Conservation (phyloP, 345 rosid genomes). For the Moricandia arvensis region DNA sequence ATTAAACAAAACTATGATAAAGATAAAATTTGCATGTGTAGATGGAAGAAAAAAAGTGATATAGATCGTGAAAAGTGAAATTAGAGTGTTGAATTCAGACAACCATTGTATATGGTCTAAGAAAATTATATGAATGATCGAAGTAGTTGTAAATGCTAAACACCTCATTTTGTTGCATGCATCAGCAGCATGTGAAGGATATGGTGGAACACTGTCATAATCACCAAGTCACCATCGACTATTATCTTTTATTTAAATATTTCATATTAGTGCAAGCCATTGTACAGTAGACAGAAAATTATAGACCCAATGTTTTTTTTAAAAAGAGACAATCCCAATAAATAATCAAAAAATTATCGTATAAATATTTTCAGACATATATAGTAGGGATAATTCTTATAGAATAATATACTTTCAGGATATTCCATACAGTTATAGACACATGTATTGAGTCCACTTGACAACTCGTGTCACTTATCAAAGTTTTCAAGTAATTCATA, state of each 20-base stretch:
- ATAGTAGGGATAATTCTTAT: neutral
- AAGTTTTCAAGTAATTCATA: neutral
- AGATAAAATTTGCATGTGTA: too few species aligned
- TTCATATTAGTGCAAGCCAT: constrained; percentile 33
- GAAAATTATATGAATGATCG: constrained; percentile 12
- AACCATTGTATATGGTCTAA: too few species aligned
- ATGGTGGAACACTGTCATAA: constrained; percentile 17
- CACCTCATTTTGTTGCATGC: constrained; percentile 37
- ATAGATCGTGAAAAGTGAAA: too few species aligned
- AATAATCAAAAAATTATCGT: neutral
- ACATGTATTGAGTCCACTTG: neutral
- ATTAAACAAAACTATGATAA: too few species aligned
- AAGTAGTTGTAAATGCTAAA: constrained; percentile 33
- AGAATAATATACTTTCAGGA: neutral
- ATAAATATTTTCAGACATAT: neutral
- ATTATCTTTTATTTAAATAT: constrained; percentile 7
- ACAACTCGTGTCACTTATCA: neutral
- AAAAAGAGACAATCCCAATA: neutral
- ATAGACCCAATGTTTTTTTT: neutral
- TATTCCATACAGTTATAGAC: neutral
- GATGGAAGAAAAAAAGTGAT: too few species aligned
- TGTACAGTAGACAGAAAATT: neutral
- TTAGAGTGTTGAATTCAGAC: neutral
- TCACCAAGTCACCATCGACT: constrained; percentile 24
- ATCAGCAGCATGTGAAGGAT: neutral